These are phyloP conservation scores for Solanum sparsipilum DNA, from an alignment of 257 asterid genomes.

Conservation along the genomic window DNA sequence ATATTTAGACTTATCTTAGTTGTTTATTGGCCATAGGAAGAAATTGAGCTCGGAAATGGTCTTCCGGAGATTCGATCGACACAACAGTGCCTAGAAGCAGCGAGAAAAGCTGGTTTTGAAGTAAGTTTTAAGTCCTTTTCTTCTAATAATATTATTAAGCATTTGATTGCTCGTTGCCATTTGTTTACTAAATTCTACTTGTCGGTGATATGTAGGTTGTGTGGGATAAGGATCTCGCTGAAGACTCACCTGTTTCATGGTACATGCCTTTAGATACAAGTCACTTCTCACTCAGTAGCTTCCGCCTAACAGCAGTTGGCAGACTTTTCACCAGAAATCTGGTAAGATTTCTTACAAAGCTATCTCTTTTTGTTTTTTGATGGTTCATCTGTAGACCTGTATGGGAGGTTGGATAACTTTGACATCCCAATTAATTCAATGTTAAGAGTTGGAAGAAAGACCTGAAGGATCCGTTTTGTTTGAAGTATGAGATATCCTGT, in stretches of 20 bases:
- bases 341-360: slow-evolving; percentile 22
- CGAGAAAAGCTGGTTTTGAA: slow-evolving; percentile 56
- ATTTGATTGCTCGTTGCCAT: background rate
- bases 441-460: background rate
- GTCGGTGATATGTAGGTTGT: slow-evolving; percentile 33
- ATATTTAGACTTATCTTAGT: background rate
- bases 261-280: slow-evolving; percentile 79
- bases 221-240: slow-evolving; percentile 89
- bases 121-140: slow-evolving; percentile 26
- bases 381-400: background rate
- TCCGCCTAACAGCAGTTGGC: slow-evolving; percentile 78
- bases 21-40: slow-evolving; percentile 40
- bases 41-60: slow-evolving; percentile 42
- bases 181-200: background rate
- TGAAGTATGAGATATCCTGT: background rate
- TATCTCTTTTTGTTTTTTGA: background rate
- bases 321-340: slow-evolving; percentile 73
- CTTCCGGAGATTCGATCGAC: background rate
- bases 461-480: background rate
- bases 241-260: slow-evolving; percentile 88
- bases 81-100: background rate
- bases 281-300: slow-evolving; percentile 80
- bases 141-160: background rate
- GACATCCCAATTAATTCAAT: background rate
- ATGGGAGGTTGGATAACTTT: background rate